Evolutionary conservation across 2,329 filamentous ascomycete species (phyloP), one percentile per base, ranked within the genome.

Genomic region (Fusarium anguioides): DNA sequence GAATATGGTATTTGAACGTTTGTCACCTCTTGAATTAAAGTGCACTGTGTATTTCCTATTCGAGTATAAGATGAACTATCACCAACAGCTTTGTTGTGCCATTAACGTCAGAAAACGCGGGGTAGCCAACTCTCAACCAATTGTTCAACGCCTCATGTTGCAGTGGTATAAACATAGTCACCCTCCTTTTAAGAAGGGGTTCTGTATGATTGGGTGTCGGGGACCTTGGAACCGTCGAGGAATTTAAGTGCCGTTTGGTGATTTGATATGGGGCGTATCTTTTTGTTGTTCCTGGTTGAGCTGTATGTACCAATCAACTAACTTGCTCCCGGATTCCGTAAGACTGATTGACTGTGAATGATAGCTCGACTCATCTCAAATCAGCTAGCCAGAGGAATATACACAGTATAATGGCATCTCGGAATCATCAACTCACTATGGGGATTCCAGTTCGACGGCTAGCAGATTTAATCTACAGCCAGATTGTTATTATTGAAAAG

Each of bases 91-190:
- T 15, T 41, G 15, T 12, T 49, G 42, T 64, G 54, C 53, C 60
- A 66, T 66, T 44, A 41, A 39, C 65, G 65, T 69, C 65, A 69
- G 54, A 66, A 33, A 64, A 69, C 65, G 65, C 65, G 65, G 65
- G 65, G 65, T 69, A 68, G 45, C 27, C 27, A 20, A 37, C 37
- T n/a, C 20, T 39, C 56, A 17, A 8, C 47, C 21, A 53, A 50
- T 37, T 18, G 23, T 3, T 18, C 41, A 23, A 18, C 40, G 17
- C 20, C 37, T 36, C 47, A 36, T 10, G 33, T 56, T 57, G 24
- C 35, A 60, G 44, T 26, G n/a, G 21, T 41, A n/a, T 18, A 20
- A 33, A 17, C 17, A 35, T 29, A 31, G 26, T 29, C 29, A 50
- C 45, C 29, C 50, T 35, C 44, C 23, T 18, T 36, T 27, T 4